Base-by-base conservation (phyloP, 2,329 filamentous ascomycete species). In the Saccharata proteae region DNA sequence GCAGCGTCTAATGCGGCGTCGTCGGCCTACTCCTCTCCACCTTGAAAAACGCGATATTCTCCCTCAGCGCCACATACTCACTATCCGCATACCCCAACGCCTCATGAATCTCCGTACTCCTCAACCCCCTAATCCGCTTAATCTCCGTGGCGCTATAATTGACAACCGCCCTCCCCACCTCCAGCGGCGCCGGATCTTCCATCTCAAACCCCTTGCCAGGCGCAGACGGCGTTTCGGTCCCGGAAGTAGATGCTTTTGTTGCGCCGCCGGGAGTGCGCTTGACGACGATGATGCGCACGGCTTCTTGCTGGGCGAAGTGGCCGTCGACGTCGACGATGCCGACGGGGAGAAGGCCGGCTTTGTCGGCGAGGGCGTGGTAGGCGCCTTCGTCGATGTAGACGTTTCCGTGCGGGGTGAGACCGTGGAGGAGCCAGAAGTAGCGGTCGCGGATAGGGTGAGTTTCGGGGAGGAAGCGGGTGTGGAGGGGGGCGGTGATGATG, bases 381-480 rank as follows among this genome's bases (percentile, higher is more conserved):
- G 88, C 88, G 24, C 90, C 90, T n/a, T 73, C 63, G 61, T 98
- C 90, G 45, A 98, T 92, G 59, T 83, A 96, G 16, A 98, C 53
- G 2, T 80, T 93, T 10, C 90, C 90, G 47, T 93, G 86, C 0
- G 90, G 84, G 15, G 78, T 77, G 8, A 94, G 74, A 7, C 88
- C 90, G 57, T 98, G 84, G 0, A 96, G 69, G 29, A 98, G 77
- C 90, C 90, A 98, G 67, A 98, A 96, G 51, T 90, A 85, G 39
- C 88, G 79, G 53, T 94, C 90, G 35, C 84, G 77, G 37, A 96
- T 90, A 1, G 88, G 86, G 16, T 81, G 75, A 0, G 71, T 64
- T 7, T 84, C 84, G 0, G 86, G 84, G 9, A 93, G 67, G 65
- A 98, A 98, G 35, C 90, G 78, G 3, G 90, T 98, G 57, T 98